Evolutionary conservation across 352 stramenopile species (phyloP).

Genomic region (Thraustotheca clavata): DNA sequence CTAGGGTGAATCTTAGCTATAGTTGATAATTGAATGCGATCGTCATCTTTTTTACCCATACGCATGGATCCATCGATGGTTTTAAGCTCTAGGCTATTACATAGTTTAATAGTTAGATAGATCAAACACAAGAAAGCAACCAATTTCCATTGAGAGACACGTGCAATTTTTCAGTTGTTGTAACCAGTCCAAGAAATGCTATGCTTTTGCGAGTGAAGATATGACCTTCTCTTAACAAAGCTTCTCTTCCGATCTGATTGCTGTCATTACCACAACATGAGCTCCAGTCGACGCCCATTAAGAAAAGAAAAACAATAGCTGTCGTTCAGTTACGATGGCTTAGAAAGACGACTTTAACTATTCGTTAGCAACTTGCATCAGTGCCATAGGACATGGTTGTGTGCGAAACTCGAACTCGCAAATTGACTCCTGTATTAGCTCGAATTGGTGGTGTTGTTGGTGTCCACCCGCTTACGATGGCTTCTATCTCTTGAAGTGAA

Average conservation of each 20-base stretch:
- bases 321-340: neutral
- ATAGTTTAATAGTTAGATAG: neutral
- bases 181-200: conserved; percentile 7
- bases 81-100: conserved; percentile 15
- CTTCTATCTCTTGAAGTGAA: conserved; percentile 74
- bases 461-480: conserved; percentile 63
- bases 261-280: neutral
- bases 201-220: neutral
- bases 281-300: neutral
- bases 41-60: neutral
- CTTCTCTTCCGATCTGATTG: neutral
- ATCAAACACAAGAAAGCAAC: neutral
- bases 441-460: conserved; percentile 43
- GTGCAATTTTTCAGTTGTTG: conserved; percentile 3
- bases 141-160: neutral
- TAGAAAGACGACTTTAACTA: neutral
- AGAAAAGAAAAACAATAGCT: neutral
- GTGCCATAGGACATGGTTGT: neutral
- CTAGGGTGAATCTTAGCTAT: neutral
- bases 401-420: neutral
- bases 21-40: neutral
- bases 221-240: conserved; percentile 3
- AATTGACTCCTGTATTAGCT: neutral
- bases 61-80: neutral
- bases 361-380: neutral